Evolutionary conservation across 78 protist genomes (phyloP), one percentile per base, ranked within the genome.

Genomic region (Cavenderia fasciculata): DNA sequence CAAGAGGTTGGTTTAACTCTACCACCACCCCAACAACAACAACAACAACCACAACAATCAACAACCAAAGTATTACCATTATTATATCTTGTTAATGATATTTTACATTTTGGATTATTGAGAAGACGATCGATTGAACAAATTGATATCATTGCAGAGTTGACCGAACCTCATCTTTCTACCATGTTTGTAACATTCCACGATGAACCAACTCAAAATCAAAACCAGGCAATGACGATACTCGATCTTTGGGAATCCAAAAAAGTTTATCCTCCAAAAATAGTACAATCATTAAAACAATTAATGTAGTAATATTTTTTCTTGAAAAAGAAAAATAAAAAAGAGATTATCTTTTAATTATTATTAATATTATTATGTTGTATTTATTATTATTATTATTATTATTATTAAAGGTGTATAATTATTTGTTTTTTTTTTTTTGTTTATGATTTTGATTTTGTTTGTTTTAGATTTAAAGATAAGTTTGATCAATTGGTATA

Each of bases 221-320:
- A 19, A 47, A 19, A 43, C 18, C 43, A 38, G 19, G 27, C 31
- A 38, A 56, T 59, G 14, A 8, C 19, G 14, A 36, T 79, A 12
- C 29, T 79, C 18, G 76, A 79, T 51, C 23, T 65, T 27, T 79
- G 88, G 88, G 76, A 79, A 25, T n/a, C 21, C 0, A 62, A 44
- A 66, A 21, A 11, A 36, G 36, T 31, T 14, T 79, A 49, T 52
- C 65, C 74, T 21, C 29, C 21, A 25, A 65, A 49, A 4, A 29
- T 40, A 34, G 31, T 52, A 12, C 41, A 65, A 21, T 49, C 62
- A 31, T 54, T 65, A 52, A 66, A 52, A 47, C 1, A 10, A 72
- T 2, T 52, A 36, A 46, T 34, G 52, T 46, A 72, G 47, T 16
- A 27, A 51, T n/a, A 54, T 43, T 41, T 25, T 44, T 18, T 31